Base-by-base conservation (phyloP, 164 flowering plant genomes). In the Tinospora cordifolia region DNA sequence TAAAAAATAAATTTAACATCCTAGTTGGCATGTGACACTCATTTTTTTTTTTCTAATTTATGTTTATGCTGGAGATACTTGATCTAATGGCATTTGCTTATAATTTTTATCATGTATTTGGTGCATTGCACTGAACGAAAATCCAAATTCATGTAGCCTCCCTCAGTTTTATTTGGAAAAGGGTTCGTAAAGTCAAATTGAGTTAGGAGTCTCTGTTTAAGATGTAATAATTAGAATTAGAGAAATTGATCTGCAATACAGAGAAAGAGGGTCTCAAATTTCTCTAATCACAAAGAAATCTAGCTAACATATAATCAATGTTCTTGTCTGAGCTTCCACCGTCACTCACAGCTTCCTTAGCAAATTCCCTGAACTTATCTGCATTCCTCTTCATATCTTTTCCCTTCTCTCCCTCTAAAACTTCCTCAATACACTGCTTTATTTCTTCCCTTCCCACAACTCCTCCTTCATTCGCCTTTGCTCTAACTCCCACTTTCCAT, bases 401-500 rank as follows among this genome's bases (percentile, higher is more conserved):
- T 40, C 66, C 30, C 1, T 63, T 67, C 21, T 77, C 77, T 8
- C 77, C 80, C 9, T 74, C 69, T 72, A 72, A 74, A 64, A 78
- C 73, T 21, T 65, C 68, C 54, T 49, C 38, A 9, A 78, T 58
- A n/a, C 75, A 69, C 24, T 17, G 17, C 68, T 64, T 70, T 1
- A 78, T n/a, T 36, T 75, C 77, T 27, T 65, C 73, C 26, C 80
- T 74, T 6, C 57, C 59, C 51, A 74, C 73, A 10, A 71, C 25
- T 39, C 68, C 75, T 17, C 58, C 71, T 3, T 65, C 72, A 65
- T 75, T 75, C 6, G 9, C 62, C 62, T 17, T 68, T 10, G 63
- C 73, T 67, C 77, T 57, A 12, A 78, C 63, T n/a, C 80, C 80
- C 6, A 75, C 72, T 14, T 47, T 40, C 77, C 80, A 78, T 4